Percentiles rank a stretch among this genome's conserved stretches.
Conservation (phyloP, 805 yeast genomes). For the Yamadazyma philogaea region DNA sequence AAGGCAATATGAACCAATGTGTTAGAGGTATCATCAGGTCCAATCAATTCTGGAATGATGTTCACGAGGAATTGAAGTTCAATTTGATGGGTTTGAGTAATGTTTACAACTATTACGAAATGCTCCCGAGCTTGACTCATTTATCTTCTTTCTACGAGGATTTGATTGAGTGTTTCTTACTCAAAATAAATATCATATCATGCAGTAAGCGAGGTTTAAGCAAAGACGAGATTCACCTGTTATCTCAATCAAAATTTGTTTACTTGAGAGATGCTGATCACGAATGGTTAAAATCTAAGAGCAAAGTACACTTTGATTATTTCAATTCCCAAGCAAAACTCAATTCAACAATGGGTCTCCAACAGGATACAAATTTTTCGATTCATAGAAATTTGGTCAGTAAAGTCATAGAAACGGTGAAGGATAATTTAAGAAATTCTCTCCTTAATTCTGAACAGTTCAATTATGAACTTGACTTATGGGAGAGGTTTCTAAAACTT, state of each 20-base stretch:
- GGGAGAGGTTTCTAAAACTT: slow-evolving; percentile 21
- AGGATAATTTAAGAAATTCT: slow-evolving; percentile 18
- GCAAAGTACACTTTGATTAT: slow-evolving; percentile 16
- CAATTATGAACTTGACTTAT: slow-evolving; percentile 15
- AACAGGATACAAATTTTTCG: slow-evolving; percentile 5
- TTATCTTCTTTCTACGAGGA: slow-evolving; percentile 21
- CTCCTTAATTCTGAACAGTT: slow-evolving; percentile 6
- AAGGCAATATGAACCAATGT: not conserved
- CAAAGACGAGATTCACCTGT: slow-evolving; percentile 3
- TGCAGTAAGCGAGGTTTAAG: slow-evolving; percentile 8
- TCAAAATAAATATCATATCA: slow-evolving; percentile 13
- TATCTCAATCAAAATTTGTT: slow-evolving; percentile 15
- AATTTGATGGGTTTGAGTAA: slow-evolving; percentile 16
- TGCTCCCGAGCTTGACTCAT: slow-evolving; percentile 19
- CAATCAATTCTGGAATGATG: slow-evolving; percentile 26
- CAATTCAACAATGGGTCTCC: slow-evolving; percentile 8
- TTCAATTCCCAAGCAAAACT: slow-evolving; percentile 15
- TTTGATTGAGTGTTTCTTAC: slow-evolving; percentile 22
- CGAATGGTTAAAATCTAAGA: slow-evolving; percentile 21
- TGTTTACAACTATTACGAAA: slow-evolving; percentile 17
- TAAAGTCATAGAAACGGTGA: slow-evolving; percentile 16
- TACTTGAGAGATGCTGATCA: slow-evolving; percentile 22
- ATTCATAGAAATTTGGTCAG: slow-evolving; percentile 15
- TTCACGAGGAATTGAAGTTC: slow-evolving; percentile 29
- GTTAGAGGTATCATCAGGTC: slow-evolving; percentile 16